Percentiles rank a stretch among this genome's conserved stretches.
These are phyloP conservation scores for Calonectria crousiana DNA, from an alignment of 2,329 filamentous ascomycete genomes.

Conservation along the genomic window DNA sequence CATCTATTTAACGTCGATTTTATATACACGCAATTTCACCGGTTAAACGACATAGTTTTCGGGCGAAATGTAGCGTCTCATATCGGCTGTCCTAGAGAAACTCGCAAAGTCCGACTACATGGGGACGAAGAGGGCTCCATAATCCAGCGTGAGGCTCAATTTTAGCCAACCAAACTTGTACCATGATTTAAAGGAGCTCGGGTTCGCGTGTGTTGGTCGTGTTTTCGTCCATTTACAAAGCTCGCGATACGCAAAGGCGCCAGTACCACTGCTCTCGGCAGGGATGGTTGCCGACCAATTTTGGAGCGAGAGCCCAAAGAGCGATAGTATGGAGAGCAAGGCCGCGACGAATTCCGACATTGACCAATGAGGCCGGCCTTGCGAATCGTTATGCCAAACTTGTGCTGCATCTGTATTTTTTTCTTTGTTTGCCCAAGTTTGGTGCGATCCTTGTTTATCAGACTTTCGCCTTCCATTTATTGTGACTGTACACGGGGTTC, in stretches of 20 bases:
- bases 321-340: neutral
- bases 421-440: neutral
- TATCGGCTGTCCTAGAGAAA: neutral
- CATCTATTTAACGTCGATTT: neutral
- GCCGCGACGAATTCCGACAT: conserved; percentile 35
- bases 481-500: neutral
- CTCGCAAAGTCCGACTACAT: neutral
- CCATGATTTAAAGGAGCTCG: neutral
- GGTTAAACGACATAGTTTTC: neutral
- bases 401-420: neutral
- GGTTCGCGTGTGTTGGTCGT: neutral
- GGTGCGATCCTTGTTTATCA: neutral
- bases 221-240: neutral
- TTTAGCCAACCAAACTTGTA: neutral
- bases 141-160: neutral
- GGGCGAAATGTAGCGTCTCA: neutral
- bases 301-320: neutral
- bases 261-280: neutral
- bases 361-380: conserved; percentile 21
- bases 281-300: neutral
- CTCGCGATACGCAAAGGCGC: neutral
- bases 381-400: neutral
- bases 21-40: neutral
- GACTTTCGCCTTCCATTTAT: neutral
- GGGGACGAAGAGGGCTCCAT: neutral